Conservation (phyloP, 1,284 basidiomycete genomes). For the Fomitopsis palustris region DNA sequence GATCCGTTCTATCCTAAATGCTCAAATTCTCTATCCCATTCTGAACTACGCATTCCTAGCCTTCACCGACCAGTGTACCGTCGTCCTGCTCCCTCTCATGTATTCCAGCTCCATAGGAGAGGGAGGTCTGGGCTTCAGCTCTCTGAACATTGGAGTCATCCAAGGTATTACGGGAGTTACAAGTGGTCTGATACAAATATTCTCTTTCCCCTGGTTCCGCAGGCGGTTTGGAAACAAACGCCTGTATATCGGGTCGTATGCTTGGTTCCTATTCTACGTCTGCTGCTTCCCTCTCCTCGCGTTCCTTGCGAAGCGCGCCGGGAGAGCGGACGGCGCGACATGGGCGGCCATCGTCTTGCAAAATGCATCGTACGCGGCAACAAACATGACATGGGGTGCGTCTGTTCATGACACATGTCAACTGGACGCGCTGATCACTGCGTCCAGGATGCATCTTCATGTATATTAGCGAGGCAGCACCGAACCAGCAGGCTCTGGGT, state of each 20-base stretch:
- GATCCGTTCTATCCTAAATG: conserved; percentile 24
- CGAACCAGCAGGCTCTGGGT: conserved; percentile 60
- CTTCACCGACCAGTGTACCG: conserved; percentile 33
- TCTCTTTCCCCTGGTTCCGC: conserved; percentile 53
- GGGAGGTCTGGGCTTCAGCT: conserved; percentile 59
- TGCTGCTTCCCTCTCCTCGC: conserved; percentile 52
- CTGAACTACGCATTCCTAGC: conserved; percentile 60
- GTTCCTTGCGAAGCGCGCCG: conserved; percentile 15
- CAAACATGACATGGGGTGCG: conserved; percentile 31
- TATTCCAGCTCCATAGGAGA: conserved; percentile 41
- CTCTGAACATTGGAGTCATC: conserved; percentile 53
- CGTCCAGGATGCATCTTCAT: conserved; percentile 28
- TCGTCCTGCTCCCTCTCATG: conserved; percentile 52
- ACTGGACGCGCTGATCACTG: conserved; percentile 7
- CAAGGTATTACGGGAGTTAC: conserved; percentile 51
- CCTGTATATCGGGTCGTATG: conserved; percentile 41
- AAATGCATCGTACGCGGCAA: conserved; percentile 10
- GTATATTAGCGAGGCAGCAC: conserved; percentile 55
- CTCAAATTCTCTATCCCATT: conserved; percentile 51
- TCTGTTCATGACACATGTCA: conserved; percentile 6
- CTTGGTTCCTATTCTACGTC: conserved; percentile 44
- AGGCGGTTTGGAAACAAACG: conserved; percentile 49
- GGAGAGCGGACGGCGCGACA: conserved; percentile 6
- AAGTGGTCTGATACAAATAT: conserved; percentile 53
- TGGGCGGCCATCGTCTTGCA: conserved; percentile 16